Evolutionary conservation across 805 yeast genomes (phyloP).

Genomic region (Naumovozyma castellii): DNA sequence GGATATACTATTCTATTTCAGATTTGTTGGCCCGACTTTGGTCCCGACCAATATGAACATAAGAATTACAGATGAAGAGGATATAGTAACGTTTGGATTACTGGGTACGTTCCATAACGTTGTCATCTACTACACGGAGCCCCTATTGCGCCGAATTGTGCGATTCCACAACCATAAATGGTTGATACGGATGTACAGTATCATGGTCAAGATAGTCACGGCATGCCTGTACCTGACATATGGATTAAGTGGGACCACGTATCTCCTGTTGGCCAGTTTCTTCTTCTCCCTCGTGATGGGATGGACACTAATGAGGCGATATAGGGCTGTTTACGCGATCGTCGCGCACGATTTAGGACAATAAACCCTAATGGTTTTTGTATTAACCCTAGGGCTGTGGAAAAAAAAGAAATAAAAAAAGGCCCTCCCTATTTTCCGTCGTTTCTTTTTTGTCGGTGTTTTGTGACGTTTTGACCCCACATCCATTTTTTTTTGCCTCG

Average conservation of each 20-base stretch:
- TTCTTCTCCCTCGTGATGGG: conserved; percentile 26
- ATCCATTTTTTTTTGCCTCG: no score
- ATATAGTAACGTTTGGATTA: conserved; percentile 11
- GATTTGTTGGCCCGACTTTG: conserved; percentile 1
- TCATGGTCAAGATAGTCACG: conserved; percentile 15
- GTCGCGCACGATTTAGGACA: conserved; percentile 4
- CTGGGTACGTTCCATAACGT: conserved; percentile 28
- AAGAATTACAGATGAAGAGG: conserved; percentile 7
- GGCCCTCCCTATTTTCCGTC: not conserved
- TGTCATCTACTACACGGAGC: conserved; percentile 21
- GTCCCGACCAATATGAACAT: not conserved
- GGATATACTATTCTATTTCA: conserved; percentile 21
- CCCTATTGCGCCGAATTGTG: conserved; percentile 2
- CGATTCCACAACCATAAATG: not conserved
- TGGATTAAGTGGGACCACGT: conserved; percentile 25
- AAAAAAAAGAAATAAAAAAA: no score
- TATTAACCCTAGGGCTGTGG: not conserved
- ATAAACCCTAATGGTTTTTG: no score
- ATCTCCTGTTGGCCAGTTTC: conserved; percentile 22
- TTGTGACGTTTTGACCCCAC: conserved; percentile 6
- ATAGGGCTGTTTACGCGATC: conserved; percentile 17
- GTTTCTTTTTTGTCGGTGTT: conserved; percentile 9
- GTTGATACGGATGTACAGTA: conserved; percentile 7
- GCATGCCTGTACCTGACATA: conserved; percentile 16
- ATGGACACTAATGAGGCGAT: conserved; percentile 21